Evolutionary conservation across 768 basidiomycete genomes (phyloP), one percentile per base, ranked within the genome.

Genomic region (Chalciporus sphaerocephalus): DNA sequence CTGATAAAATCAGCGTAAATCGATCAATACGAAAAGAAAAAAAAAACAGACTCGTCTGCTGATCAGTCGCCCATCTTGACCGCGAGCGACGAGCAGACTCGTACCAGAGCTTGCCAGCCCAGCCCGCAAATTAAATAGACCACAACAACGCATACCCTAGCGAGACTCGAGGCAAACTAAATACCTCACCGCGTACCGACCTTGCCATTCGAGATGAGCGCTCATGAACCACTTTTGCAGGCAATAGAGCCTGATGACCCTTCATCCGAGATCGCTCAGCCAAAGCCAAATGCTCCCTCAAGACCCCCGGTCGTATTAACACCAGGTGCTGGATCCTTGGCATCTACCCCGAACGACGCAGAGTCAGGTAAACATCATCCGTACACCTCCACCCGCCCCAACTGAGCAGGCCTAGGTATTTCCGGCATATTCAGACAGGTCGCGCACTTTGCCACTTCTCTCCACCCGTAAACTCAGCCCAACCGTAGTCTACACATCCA

Each of bases 211-310:
- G 53, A 43, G 36, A 85, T 85, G 83, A 80, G 75, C 67, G 71
- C 69, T 42, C 69, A 74, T 22, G 75, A 81, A 23, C 85, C 87
- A 17, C 70, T 91, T 40, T 72, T 91, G 37, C 75, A 85, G 47
- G 88, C 87, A 25, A 95, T 95, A 45, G 92, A 94, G 63, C 81
- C 92, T 23, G 92, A 95, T 65, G 91, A 92, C 34, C 72, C 70
- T 42, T 40, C 59, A 42, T 32, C 59, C 36, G 61, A 69, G 44
- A 56, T 56, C 34, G 45, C 63, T 48, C 53, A 59, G 42, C 42
- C 60, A 15, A 63, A 58, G 44, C 12, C 47, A 12, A 56, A 60
- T 47, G 50, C 66, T 51, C 53, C 58, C 40, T 40, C 65, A 20
- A 55, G 65, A 24, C 52, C 69, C 23, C 74, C 76, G 2, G 77